A percentile compares a stretch with the other conserved stretches of the same genome.
Conservation (phyloP, 2,329 filamentous ascomycete species). For the Neonectria ditissima region DNA sequence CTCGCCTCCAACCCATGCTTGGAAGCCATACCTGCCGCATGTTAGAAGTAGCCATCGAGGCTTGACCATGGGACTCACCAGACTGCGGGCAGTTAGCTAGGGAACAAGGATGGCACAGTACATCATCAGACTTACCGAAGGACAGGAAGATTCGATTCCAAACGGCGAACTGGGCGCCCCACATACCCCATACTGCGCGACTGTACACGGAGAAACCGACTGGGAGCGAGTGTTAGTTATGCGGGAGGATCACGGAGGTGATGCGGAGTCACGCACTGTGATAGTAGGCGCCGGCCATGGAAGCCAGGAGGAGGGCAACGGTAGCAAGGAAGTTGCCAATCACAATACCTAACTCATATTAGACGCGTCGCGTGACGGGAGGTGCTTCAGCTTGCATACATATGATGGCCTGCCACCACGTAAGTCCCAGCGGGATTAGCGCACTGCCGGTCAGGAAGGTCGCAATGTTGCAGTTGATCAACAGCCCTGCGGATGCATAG, state of each 20-base stretch:
- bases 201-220: conserved; percentile 55
- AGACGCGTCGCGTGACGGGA: background rate
- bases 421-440: conserved; percentile 55
- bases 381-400: conserved; percentile 37
- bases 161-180: conserved; percentile 56
- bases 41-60: conserved; percentile 1
- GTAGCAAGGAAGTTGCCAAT: conserved; percentile 55
- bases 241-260: background rate
- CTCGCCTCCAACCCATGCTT: conserved; percentile 60
- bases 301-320: conserved; percentile 55
- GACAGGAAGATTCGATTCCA: conserved; percentile 57
- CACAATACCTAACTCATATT: conserved; percentile 45
- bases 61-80: conserved; percentile 9
- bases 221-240: conserved; percentile 19
- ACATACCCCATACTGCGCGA: conserved; percentile 55
- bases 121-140: conserved; percentile 49
- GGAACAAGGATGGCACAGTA: background rate
- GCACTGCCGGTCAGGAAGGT: conserved; percentile 56
- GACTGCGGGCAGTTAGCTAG: conserved; percentile 13
- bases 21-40: conserved; percentile 55
- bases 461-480: conserved; percentile 60
- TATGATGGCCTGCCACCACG: conserved; percentile 58
- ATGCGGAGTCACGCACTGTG: conserved; percentile 47
- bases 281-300: conserved; percentile 57
- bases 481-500: conserved; percentile 51